Base-by-base conservation (phyloP, 2,329 filamentous ascomycete genomes). In the Lasiodiplodia sp. region DNA sequence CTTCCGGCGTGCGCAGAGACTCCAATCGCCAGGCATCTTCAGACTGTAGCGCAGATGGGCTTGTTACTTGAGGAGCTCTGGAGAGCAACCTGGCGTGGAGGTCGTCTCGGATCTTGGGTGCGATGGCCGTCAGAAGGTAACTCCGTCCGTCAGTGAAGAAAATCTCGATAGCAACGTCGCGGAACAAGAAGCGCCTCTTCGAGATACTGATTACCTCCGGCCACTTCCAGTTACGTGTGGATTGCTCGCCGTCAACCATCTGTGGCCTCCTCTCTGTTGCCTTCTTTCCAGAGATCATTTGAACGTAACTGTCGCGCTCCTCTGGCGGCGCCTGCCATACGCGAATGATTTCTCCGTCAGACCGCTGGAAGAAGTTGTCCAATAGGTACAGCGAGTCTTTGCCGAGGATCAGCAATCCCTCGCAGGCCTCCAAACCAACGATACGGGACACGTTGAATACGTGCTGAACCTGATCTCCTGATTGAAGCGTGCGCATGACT, bases 91-190 rank as follows among this genome's bases (percentile, higher is more conserved):
- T 92, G 18, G 86, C 84, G 72, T 92, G 94, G 3, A 99, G 84
- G 68, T 95, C 92, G 76, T 99, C 93, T 70, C 96, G 88, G 47
- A 89, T 84, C 38, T 83, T 81, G 0, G 91, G 86, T 44, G 91
- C 93, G 68, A 94, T 91, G 3, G 94, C 90, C 0, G 95, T 98
- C 68, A 99, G 81, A 18, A 99, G 85, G 77, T 98, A 99, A 81
- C 96, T 99, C 68, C 94, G 91, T 1, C 96, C 96, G 77, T 99
- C 96, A 0, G 94, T 94, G 77, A 99, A 99, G 82, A 99, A 99
- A 2, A 97, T 88, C 77, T 99, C 96, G n/a, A 98, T 89, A 0
- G 93, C 94, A 14, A 99, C 96, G 75, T 99, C 95, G 31, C 96
- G 90, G 80, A 98, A 97, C 4, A 99, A 82, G 78, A 98, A 99